Evolutionary conservation across 2,329 filamentous ascomycete genomes (phyloP).

Genomic region (Diaporthe helianthi): DNA sequence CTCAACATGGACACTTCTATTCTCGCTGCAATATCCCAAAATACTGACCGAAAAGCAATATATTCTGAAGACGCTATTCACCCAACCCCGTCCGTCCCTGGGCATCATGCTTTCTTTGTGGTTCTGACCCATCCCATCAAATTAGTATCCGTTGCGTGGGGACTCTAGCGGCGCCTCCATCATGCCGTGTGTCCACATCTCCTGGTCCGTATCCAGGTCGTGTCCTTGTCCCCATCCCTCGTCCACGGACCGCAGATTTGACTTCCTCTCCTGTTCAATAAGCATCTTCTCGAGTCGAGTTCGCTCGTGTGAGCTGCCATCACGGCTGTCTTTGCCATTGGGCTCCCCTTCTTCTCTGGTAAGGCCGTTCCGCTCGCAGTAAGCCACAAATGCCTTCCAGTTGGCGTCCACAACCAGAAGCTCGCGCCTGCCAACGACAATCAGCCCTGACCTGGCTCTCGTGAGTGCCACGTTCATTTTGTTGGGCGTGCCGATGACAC

Average conservation of each 20-base stretch:
- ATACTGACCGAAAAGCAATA: background rate
- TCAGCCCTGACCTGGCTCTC: conserved; percentile 37
- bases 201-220: conserved; percentile 3
- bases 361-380: conserved; percentile 35
- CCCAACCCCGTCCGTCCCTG: background rate
- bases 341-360: background rate
- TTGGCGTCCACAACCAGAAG: conserved; percentile 34
- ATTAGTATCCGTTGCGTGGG: background rate
- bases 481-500: conserved; percentile 36
- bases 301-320: background rate
- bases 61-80: background rate
- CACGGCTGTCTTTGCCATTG: background rate
- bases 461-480: conserved; percentile 40
- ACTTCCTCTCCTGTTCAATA: conserved; percentile 11
- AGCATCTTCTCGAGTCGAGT: conserved; percentile 21
- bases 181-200: conserved; percentile 22
- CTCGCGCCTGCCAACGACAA: conserved; percentile 36
- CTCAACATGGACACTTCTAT: background rate
- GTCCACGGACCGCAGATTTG: background rate
- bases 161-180: conserved; percentile 1
- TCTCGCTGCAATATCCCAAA: background rate
- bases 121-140: background rate
- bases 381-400: conserved; percentile 34
- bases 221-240: background rate
- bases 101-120: background rate